phyloP scores from a whole-genome alignment of 495 filamentous ascomycete species.

The Parathielavia hyrcaniae region DNA sequence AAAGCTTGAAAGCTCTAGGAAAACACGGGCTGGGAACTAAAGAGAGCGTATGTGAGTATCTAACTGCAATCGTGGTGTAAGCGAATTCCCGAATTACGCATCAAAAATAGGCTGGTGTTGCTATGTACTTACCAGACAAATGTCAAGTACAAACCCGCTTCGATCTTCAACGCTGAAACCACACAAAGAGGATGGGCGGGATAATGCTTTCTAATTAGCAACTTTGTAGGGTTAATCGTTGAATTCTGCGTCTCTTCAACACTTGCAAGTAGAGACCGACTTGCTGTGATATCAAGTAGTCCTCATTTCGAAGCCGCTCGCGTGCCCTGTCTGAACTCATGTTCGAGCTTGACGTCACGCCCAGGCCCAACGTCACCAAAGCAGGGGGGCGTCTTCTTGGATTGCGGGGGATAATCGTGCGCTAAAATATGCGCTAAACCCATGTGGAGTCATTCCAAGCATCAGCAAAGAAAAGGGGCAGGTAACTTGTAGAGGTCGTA shows the following conservation, averaged over 20 bases:
- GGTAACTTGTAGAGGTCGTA: not conserved
- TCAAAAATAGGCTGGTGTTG: too few relatives aligned
- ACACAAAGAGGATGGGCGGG: too few relatives aligned
- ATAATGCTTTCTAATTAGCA: too few relatives aligned
- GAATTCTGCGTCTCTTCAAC: not conserved
- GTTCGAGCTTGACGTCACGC: not conserved
- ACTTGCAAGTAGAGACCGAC: not conserved
- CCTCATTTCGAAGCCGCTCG: not conserved
- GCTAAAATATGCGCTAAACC: not conserved
- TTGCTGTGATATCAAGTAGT: too few relatives aligned
- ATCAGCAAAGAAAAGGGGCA: too few relatives aligned
- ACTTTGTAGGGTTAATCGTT: too few relatives aligned
- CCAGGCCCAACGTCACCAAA: slow-evolving; percentile 1
- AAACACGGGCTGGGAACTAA: too few relatives aligned
- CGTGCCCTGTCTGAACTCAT: not conserved
- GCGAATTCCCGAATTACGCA: not conserved
- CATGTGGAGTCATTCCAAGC: too few relatives aligned
- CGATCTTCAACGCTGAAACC: too few relatives aligned
- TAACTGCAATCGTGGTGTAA: not conserved
- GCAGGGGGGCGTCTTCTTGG: not conserved
- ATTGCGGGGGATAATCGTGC: not conserved
- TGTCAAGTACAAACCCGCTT: too few relatives aligned
- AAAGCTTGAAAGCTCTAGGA: not conserved
- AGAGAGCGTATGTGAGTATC: not conserved
- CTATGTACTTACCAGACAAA: not conserved